Evolutionary conservation across 2,329 filamentous ascomycete species (phyloP).

Genomic region (Fusarium sp.): DNA sequence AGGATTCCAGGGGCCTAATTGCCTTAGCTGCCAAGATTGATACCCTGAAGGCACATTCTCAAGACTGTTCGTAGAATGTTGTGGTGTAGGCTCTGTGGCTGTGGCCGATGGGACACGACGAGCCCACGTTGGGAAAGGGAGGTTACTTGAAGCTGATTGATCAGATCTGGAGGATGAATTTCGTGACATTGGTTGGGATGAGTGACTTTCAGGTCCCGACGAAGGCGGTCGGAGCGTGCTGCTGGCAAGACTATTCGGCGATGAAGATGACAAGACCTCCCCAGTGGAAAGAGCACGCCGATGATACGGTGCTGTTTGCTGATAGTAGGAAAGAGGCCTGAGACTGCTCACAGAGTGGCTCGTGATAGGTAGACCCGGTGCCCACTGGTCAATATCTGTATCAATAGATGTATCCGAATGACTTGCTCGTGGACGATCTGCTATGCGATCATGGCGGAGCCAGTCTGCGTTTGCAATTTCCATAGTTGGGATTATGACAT

Average conservation of each 20-base stretch:
- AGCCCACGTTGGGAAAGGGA: conserved; percentile 1
- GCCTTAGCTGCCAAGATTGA: conserved; percentile 27
- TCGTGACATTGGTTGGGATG: conserved; percentile 40
- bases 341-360: conserved; percentile 33
- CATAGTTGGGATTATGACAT: conserved; percentile 19
- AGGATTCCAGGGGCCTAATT: conserved; percentile 34
- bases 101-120: conserved; percentile 29
- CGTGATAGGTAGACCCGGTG: conserved; percentile 29
- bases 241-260: conserved; percentile 31
- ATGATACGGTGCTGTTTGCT: neutral
- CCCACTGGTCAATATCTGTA: conserved; percentile 30
- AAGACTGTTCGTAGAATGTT: conserved; percentile 2
- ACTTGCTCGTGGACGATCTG: conserved; percentile 2
- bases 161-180: conserved; percentile 34
- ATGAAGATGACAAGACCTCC: conserved; percentile 25
- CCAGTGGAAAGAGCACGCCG: conserved; percentile 23
- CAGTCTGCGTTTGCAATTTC: conserved; percentile 28
- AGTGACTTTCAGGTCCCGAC: conserved; percentile 29
- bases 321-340: neutral
- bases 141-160: neutral
- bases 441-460: conserved; percentile 8
- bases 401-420: conserved; percentile 34
- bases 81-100: conserved; percentile 40
- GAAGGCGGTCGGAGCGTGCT: conserved; percentile 33
- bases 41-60: conserved; percentile 25